phyloP scores from a whole-genome alignment of 495 filamentous ascomycete species.

The Massariosphaeria phaeospora region DNA sequence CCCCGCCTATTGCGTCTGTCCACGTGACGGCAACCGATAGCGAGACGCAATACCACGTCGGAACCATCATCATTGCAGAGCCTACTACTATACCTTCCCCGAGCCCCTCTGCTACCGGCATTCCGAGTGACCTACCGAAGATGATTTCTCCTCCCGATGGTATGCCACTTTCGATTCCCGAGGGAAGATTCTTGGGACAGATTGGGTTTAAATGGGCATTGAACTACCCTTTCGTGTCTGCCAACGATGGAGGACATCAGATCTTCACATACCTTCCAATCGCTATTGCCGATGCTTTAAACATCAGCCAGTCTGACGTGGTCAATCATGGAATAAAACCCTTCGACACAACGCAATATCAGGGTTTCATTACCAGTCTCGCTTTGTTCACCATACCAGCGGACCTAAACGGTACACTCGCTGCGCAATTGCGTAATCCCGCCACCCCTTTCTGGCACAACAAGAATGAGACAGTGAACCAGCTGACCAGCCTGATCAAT shows the following conservation, averaged over 20 bases:
- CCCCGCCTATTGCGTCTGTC: conserved; percentile 9
- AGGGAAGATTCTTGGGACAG: conserved; percentile 66
- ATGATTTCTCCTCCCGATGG: conserved; percentile 65
- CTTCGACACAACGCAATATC: conserved; percentile 62
- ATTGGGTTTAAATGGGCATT: conserved; percentile 75
- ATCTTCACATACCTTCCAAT: conserved; percentile 78
- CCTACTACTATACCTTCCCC: conserved; percentile 18
- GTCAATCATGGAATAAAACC: conserved; percentile 70
- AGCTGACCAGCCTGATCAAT: conserved; percentile 77
- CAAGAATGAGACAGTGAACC: conserved; percentile 51
- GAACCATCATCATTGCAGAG: conserved; percentile 35
- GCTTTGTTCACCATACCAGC: conserved; percentile 69
- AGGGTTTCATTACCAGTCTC: conserved; percentile 80
- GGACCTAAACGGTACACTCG: conserved; percentile 57
- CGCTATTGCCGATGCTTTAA: conserved; percentile 65
- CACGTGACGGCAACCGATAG: conserved; percentile 36
- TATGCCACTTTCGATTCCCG: conserved; percentile 47
- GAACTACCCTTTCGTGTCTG: conserved; percentile 78
- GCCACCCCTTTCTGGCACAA: conserved; percentile 69
- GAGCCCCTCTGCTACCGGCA: conserved; percentile 34
- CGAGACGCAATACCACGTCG: conserved; percentile 23
- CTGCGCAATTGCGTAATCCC: conserved; percentile 61
- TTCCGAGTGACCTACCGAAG: conserved; percentile 63
- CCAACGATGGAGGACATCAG: conserved; percentile 68
- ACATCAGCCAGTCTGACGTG: conserved; percentile 49